phyloP scores from a whole-genome alignment of 1,284 basidiomycete genomes.

The Apiotrichum domesticum region DNA sequence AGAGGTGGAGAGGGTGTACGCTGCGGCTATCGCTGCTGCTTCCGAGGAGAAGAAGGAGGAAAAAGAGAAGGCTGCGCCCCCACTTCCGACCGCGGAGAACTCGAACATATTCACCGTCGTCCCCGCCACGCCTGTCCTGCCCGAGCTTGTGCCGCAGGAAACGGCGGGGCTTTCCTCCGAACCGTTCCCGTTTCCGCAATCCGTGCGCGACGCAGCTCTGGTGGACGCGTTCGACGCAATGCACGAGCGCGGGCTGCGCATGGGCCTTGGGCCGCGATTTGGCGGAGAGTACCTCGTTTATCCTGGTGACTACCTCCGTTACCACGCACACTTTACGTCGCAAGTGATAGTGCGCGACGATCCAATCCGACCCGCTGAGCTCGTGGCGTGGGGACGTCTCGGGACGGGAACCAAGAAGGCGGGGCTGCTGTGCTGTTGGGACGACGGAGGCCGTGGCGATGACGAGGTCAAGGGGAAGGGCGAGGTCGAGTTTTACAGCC shows the following conservation, averaged over 20 bases:
- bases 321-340: slow-evolving; percentile 93
- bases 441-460: slow-evolving; percentile 49
- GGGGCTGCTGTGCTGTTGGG: slow-evolving; percentile 83
- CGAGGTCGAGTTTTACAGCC: slow-evolving; percentile 60
- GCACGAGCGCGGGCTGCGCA: slow-evolving; percentile 44
- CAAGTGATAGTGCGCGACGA: slow-evolving; percentile 63
- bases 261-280: slow-evolving; percentile 61
- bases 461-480: slow-evolving; percentile 10
- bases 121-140: slow-evolving; percentile 11
- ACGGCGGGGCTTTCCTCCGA: slow-evolving; percentile 21
- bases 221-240: slow-evolving; percentile 30
- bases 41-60: not conserved
- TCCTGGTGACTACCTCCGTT: slow-evolving; percentile 91
- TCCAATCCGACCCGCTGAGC: slow-evolving; percentile 72
- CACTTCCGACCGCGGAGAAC: slow-evolving; percentile 10
- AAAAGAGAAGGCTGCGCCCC: not conserved
- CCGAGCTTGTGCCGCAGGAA: slow-evolving; percentile 9
- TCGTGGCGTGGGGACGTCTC: slow-evolving; percentile 88
- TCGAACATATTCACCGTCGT: slow-evolving; percentile 26
- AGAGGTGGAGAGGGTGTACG: slow-evolving; percentile 4
- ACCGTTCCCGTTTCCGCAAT: slow-evolving; percentile 26
- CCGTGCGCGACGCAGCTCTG: slow-evolving; percentile 29
- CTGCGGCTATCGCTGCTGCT: slow-evolving; percentile 1
- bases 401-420: slow-evolving; percentile 98
- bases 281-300: slow-evolving; percentile 95